Conservation (phyloP, 2,329 filamentous ascomycete genomes). For the Fusarium sp. region DNA sequence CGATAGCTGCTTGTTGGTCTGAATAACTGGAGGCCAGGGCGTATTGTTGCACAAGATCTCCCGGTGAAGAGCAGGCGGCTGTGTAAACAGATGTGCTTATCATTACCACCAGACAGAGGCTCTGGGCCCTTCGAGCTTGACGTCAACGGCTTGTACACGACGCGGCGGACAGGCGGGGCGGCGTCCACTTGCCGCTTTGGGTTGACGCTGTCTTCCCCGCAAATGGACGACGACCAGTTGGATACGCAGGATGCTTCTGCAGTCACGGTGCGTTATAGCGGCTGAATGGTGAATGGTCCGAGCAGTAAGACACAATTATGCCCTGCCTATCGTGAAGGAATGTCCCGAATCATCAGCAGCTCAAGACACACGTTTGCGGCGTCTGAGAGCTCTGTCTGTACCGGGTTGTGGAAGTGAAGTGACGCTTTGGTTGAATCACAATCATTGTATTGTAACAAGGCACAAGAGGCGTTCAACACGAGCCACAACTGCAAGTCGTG, state of each 20-base stretch:
- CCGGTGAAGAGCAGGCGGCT: constrained; percentile 1
- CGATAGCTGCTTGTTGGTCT: constrained; percentile 11
- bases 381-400: neutral
- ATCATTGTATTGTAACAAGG: neutral
- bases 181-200: constrained; percentile 33
- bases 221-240: constrained; percentile 19
- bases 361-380: constrained; percentile 20
- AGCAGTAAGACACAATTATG: neutral
- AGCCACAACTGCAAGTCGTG: constrained; percentile 16
- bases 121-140: constrained; percentile 19
- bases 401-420: neutral
- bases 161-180: constrained; percentile 21
- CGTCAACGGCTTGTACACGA: constrained; percentile 33
- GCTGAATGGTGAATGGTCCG: neutral
- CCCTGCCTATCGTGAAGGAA: neutral
- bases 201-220: constrained; percentile 32
- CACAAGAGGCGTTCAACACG: constrained; percentile 24
- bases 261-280: constrained; percentile 23
- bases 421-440: neutral
- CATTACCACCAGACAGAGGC: constrained; percentile 5
- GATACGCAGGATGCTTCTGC: neutral
- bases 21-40: neutral
- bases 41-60: constrained; percentile 14
- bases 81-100: constrained; percentile 17
- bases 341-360: neutral